These are phyloP conservation scores for Eucalyptus albens DNA, from an alignment of 345 rosid genomes.

Conservation along the genomic window DNA sequence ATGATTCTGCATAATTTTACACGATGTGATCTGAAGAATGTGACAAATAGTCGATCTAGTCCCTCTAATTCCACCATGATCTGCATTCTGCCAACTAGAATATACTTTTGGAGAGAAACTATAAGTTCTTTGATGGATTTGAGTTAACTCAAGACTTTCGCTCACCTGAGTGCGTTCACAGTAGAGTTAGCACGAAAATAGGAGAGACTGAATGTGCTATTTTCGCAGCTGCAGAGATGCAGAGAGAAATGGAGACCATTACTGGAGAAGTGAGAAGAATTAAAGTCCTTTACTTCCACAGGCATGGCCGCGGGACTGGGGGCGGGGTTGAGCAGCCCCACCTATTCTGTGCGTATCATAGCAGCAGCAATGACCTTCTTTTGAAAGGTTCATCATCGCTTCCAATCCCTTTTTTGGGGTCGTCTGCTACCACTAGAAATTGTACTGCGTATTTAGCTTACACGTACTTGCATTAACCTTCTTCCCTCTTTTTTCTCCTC, in stretches of 20 bases:
- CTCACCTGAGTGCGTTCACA: background rate
- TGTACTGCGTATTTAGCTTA: no score
- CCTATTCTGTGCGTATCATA: slow-evolving; percentile 51
- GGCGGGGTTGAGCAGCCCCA: slow-evolving; percentile 68
- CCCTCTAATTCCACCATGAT: background rate
- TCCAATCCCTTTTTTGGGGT: background rate
- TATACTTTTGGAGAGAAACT: background rate
- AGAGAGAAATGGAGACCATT: background rate
- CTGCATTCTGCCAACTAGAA: background rate
- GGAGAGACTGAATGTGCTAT: background rate
- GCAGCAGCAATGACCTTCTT: slow-evolving; percentile 33
- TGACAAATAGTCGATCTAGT: background rate
- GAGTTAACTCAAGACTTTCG: background rate
- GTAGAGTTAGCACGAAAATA: background rate
- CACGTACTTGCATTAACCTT: no score
- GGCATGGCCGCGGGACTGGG: background rate
- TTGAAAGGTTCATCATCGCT: slow-evolving; percentile 31
- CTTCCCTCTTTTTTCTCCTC: no score
- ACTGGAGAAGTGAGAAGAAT: slow-evolving; percentile 42
- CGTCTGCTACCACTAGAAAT: no score
- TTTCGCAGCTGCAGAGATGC: background rate
- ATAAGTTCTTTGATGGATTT: background rate
- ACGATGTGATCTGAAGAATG: background rate
- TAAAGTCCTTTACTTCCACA: slow-evolving; percentile 62
- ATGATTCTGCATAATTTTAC: background rate